Evolutionary conservation across 192 early-diverging fungal genomes (phyloP).

Genomic region (Diversispora eburnea): DNA sequence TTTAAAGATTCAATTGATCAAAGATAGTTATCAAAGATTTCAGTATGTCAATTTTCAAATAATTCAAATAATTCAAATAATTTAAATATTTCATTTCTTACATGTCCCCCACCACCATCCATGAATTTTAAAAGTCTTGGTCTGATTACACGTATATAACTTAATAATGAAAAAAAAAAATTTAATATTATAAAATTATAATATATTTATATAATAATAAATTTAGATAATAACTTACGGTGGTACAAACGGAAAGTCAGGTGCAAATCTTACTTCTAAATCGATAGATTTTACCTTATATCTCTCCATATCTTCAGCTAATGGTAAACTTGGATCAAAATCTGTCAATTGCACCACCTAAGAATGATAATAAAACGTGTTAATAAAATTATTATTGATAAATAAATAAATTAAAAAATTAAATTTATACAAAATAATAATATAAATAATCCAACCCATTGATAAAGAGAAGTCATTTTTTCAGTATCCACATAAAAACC

Average conservation of each 20-base stretch:
- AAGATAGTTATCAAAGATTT: not conserved
- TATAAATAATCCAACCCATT: slow-evolving; percentile 24
- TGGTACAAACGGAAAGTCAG: slow-evolving; percentile 32
- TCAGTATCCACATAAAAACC: slow-evolving; percentile 27
- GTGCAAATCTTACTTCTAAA: slow-evolving; percentile 34
- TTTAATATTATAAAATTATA: not conserved
- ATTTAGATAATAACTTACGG: slow-evolving; percentile 25
- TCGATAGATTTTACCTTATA: slow-evolving; percentile 31
- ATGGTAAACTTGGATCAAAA: slow-evolving; percentile 28
- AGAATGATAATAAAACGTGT: too few relatives aligned
- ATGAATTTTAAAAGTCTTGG: slow-evolving; percentile 40
- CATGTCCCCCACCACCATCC: slow-evolving; percentile 46
- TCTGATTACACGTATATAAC: slow-evolving; percentile 40
- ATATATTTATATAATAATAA: not conserved
- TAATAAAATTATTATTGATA: not conserved
- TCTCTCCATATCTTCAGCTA: slow-evolving; percentile 32
- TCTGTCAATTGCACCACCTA: slow-evolving; percentile 31
- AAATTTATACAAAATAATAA: not conserved
- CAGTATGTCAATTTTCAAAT: not conserved
- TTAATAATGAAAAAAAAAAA: not conserved
- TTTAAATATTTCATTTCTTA: not conserved
- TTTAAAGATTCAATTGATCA: not conserved
- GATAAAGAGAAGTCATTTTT: slow-evolving; percentile 28
- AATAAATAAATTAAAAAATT: not conserved
- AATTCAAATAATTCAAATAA: too few relatives aligned